Percentiles rank a stretch among this genome's conserved stretches.
phyloP scores from a whole-genome alignment of 345 rosid species.

The Raphanus raphanistrum region DNA sequence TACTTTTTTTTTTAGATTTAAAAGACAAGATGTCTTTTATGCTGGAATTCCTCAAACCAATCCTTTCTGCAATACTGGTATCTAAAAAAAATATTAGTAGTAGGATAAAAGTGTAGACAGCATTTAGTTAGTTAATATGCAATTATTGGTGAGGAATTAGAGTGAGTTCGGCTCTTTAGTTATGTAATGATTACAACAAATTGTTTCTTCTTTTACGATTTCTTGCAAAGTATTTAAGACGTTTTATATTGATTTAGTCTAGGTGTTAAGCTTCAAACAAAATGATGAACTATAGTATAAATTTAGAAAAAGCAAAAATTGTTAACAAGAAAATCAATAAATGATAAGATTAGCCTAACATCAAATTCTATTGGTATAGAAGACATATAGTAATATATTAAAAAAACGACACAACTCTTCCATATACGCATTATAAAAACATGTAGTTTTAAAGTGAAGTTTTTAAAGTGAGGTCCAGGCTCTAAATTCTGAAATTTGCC shows the following conservation, averaged over 20 bases:
- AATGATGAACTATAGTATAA: background rate
- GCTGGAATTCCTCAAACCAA: constrained; percentile 36
- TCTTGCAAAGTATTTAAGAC: background rate
- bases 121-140: constrained; percentile 13
- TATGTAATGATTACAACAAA: constrained; percentile 29
- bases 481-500: too few relatives aligned
- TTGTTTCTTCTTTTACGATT: background rate
- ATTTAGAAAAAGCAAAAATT: background rate
- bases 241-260: background rate
- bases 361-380: background rate
- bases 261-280: background rate
- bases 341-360: background rate
- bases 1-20: background rate
- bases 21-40: constrained; percentile 14
- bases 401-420: too few relatives aligned
- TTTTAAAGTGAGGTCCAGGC: too few relatives aligned
- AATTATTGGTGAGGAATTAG: constrained; percentile 25
- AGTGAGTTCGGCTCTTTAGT: constrained; percentile 28
- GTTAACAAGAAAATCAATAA: background rate
- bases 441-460: too few relatives aligned
- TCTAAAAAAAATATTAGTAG: background rate
- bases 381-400: background rate
- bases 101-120: constrained; percentile 14
- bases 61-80: constrained; percentile 16
- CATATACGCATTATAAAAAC: too few relatives aligned